A percentile compares a stretch with the other conserved stretches of the same genome.
These are phyloP conservation scores for Tetragonia tetragonoides DNA, from an alignment of 148 eudicot species.

Conservation along the genomic window DNA sequence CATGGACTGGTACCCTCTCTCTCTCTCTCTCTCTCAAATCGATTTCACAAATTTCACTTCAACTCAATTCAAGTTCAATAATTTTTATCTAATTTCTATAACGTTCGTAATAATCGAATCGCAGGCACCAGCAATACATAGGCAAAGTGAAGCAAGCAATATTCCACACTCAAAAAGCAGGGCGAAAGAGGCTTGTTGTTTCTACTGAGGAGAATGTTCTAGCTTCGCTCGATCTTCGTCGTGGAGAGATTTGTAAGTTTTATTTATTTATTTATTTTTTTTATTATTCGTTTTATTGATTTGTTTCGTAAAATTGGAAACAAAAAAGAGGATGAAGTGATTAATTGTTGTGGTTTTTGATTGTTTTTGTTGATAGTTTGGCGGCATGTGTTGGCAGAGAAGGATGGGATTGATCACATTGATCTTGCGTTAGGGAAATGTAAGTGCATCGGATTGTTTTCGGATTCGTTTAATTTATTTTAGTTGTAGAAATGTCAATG, in stretches of 20 bases:
- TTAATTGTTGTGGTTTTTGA: background rate
- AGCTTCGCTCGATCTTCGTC: slow-evolving; percentile 96
- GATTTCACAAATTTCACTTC: background rate
- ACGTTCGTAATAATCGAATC: background rate
- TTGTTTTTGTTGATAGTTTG: slow-evolving; percentile 61
- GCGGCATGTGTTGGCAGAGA: slow-evolving; percentile 87
- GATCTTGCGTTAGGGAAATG: slow-evolving; percentile 90
- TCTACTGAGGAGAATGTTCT: slow-evolving; percentile 84
- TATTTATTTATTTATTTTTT: too few species aligned
- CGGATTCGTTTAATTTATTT: background rate
- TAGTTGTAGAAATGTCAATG: background rate
- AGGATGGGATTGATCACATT: slow-evolving; percentile 65
- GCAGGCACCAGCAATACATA: slow-evolving; percentile 92
- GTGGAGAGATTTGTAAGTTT: slow-evolving; percentile 81
- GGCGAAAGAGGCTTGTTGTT: slow-evolving; percentile 89
- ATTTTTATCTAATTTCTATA: background rate
- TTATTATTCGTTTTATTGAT: background rate
- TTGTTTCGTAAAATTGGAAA: background rate
- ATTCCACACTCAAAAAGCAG: slow-evolving; percentile 93
- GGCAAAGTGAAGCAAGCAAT: slow-evolving; percentile 95
- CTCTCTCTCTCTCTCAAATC: background rate
- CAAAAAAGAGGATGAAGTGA: background rate
- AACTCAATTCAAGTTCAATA: background rate
- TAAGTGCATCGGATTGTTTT: slow-evolving; percentile 27
- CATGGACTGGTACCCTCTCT: slow-evolving; percentile 57